Base-by-base conservation (phyloP, 1,284 basidiomycete genomes). In the Trichosporon inkin region DNA sequence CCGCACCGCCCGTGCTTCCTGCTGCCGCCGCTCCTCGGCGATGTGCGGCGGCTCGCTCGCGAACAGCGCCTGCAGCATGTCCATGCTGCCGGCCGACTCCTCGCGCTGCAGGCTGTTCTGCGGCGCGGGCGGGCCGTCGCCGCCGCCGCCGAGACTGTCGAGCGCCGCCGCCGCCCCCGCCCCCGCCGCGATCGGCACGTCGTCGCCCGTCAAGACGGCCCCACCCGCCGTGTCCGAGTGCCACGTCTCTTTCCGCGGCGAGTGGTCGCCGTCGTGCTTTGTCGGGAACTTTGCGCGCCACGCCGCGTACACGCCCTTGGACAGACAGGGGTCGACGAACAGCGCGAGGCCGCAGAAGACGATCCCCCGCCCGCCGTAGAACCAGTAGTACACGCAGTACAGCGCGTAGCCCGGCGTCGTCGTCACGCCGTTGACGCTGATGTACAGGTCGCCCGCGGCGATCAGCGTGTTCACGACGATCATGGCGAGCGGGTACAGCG, bases 401-500 rank as follows among this genome's bases (percentile, higher is more conserved):
- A 65, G 64, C 13, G 58, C 61, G 51, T 59, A 65, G 39, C 53
- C 58, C 0, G 59, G 38, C 1, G 14, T 32, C 7, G 19, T 47
- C 16, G 49, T 53, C 17, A 62, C 61, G 16, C 61, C 64, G 39
- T 55, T 40, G n/a, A 51, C 8, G 1, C 58, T 58, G 14, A 65
- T 57, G 59, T 61, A 65, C 17, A 65, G 54, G 55, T 65, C 64
- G 16, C 64, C 64, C 6, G 62, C 62, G 49, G 66, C 64, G 14
- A 71, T 63, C 38, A 69, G 39, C 19, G 57, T 56, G 55, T 69
- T 71, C 40, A 69, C 61, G 28, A 71, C 41, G 51, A 66, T 56
- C 6, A 71, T 57, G 1, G 63, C 56, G 2, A 69, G 55, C 1
- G 69, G 69, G 55, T 69, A 71, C 2, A 63, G 40, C 3, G 68